Evolutionary conservation across 1,284 basidiomycete genomes (phyloP).

Genomic region (Irpex rosettiformis): DNA sequence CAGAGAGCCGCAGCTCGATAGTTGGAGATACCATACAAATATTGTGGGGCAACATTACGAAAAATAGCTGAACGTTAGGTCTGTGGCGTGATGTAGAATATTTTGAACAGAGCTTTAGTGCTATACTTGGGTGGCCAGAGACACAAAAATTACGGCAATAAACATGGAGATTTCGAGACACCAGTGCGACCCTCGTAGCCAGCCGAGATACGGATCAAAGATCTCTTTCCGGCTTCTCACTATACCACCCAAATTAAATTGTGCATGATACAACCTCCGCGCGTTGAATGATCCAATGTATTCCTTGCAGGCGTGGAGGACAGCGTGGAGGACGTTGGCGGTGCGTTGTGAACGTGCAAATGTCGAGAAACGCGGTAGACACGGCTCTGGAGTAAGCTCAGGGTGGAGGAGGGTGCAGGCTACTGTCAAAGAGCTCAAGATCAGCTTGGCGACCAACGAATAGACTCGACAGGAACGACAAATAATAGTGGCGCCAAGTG

Average conservation of each 20-base stretch:
- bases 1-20: no score
- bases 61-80: no score
- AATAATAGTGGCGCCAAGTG: not conserved
- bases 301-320: no score
- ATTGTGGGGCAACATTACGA: no score
- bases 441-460: not conserved
- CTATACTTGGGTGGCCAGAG: no score
- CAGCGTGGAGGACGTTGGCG: no score
- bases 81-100: no score
- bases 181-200: not conserved
- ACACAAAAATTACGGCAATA: no score
- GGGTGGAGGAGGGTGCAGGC: not conserved
- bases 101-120: no score
- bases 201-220: not conserved
- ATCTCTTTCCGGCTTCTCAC: not conserved
- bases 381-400: not conserved
- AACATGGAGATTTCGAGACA: not conserved
- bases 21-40: no score
- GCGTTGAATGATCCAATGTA: not conserved
- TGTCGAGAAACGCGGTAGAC: no score
- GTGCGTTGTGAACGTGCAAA: no score
- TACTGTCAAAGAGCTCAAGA: not conserved
- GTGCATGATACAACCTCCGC: not conserved
- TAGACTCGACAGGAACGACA: not conserved
- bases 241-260: not conserved